These are phyloP conservation scores for Nadsonia commutata DNA, from an alignment of 1,139 yeast genomes.

Conservation along the genomic window DNA sequence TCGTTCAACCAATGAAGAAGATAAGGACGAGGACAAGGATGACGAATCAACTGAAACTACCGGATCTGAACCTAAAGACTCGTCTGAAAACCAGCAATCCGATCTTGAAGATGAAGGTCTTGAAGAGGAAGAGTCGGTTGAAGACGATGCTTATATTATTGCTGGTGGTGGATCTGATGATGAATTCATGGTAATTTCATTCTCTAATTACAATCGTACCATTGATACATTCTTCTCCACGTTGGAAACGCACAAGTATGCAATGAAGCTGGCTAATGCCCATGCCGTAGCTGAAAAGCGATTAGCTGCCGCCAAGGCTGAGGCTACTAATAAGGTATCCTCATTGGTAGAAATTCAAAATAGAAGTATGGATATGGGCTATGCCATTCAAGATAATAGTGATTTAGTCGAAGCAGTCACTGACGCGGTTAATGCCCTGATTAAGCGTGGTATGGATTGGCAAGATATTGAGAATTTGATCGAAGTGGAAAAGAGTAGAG, in stretches of 20 bases:
- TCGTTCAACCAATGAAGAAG: conserved; percentile 9
- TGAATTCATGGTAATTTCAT: not conserved
- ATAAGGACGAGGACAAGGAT: conserved; percentile 14
- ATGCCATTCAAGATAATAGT: conserved; percentile 55
- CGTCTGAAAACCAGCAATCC: not conserved
- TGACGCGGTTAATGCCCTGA: conserved; percentile 44
- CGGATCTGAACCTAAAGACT: not conserved
- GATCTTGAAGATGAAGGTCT: not conserved
- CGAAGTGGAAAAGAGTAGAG: conserved; percentile 50
- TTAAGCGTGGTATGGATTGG: conserved; percentile 93
- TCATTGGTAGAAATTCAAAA: conserved; percentile 53
- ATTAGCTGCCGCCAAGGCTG: conserved; percentile 58
- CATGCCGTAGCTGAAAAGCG: conserved; percentile 62
- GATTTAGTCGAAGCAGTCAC: conserved; percentile 61
- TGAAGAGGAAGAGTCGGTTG: not conserved
- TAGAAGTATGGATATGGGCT: conserved; percentile 53
- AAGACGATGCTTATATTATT: not conserved
- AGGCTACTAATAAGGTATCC: conserved; percentile 57
- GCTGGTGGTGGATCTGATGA: conserved; percentile 12
- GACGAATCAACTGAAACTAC: conserved; percentile 6
- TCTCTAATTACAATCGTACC: conserved; percentile 58
- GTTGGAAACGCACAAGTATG: conserved; percentile 65
- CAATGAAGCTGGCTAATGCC: conserved; percentile 58
- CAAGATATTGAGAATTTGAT: conserved; percentile 68
- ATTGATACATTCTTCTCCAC: conserved; percentile 77